These are phyloP conservation scores for Diaporthe ilicicola DNA, from an alignment of 2,329 filamentous ascomycete genomes.

Conservation along the genomic window DNA sequence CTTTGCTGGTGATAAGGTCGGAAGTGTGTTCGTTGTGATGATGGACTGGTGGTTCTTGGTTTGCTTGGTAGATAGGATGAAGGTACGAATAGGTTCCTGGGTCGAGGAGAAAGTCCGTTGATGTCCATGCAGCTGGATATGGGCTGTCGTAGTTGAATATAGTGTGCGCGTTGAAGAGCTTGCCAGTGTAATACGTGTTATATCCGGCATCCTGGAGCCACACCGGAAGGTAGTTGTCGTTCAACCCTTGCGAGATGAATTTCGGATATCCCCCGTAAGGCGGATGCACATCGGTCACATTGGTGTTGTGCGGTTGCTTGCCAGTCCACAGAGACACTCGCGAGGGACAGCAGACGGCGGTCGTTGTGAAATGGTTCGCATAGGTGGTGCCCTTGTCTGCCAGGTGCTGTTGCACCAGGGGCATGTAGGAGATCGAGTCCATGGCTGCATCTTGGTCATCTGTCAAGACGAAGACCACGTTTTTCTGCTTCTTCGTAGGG, in stretches of 20 bases:
- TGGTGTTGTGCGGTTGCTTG: slow-evolving; percentile 72
- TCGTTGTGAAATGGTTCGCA: slow-evolving; percentile 71
- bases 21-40: slow-evolving; percentile 63
- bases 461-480: slow-evolving; percentile 73
- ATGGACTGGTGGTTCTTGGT: slow-evolving; percentile 61
- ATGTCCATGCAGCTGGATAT: slow-evolving; percentile 63
- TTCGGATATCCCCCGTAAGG: slow-evolving; percentile 64
- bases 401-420: slow-evolving; percentile 63
- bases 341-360: slow-evolving; percentile 73
- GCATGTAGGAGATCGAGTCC: slow-evolving; percentile 69
- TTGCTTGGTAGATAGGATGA: slow-evolving; percentile 70
- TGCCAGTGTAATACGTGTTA: slow-evolving; percentile 63
- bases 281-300: slow-evolving; percentile 32
- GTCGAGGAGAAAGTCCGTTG: slow-evolving; percentile 67
- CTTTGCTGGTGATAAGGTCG: slow-evolving; percentile 62
- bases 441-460: slow-evolving; percentile 74
- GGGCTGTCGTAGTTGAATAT: slow-evolving; percentile 59
- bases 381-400: slow-evolving; percentile 67
- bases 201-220: slow-evolving; percentile 62
- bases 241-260: slow-evolving; percentile 58
- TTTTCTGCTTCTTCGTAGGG: slow-evolving; percentile 40
- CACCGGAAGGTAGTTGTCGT: slow-evolving; percentile 58
- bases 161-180: slow-evolving; percentile 61
- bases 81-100: slow-evolving; percentile 74
- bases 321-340: slow-evolving; percentile 73